Base-by-base conservation (phyloP, 345 rosid species). In the Odontarrhena argentea region DNA sequence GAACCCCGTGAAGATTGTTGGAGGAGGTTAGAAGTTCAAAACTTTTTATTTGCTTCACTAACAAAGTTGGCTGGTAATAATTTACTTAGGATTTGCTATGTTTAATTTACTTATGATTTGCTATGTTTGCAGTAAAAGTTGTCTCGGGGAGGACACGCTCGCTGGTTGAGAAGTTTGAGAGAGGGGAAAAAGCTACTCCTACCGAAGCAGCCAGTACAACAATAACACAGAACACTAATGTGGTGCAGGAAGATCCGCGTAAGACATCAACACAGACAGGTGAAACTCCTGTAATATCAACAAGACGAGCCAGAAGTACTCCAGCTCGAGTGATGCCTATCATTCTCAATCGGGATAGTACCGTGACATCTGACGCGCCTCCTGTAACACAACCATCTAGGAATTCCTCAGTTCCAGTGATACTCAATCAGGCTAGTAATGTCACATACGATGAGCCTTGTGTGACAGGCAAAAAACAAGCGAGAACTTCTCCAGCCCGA, bases 81-180 rank as follows among this genome's bases (percentile, higher is more conserved):
- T 69, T 52, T 53, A 52, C 60, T 63, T 44, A 4, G 42, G 15
- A 64, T 37, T 60, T 49, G 57, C n/a, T 65, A 43, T 69, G 64
- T 69, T 83, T 78, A n/a, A 67, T 69, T 52, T 53, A 52, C 60
- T 63, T 44, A 4, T 46, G 15, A 64, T 37, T 60, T 49, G 57
- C n/a, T 65, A 43, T 69, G 64, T 69, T 83, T 78, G 83, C 88
- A 91, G 97, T 91, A 77, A 95, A 89, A n/a, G 90, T 88, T 68
- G 87, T 91, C 67, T 76, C 76, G 1, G 99, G 99, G 63, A 81
- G 96, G 77, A 94, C 96, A 9, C 99, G 99, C 47, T 49, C 85
- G 35, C 82, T 91, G 62, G 99, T 94, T 35, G 99, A 91, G 86
- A 88, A 64, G 79, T 94, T 94, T 80, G 99, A 94, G 82, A 83